Base-by-base conservation (phyloP, 2,329 filamentous ascomycete species). In the Colletotrichum aenigma region DNA sequence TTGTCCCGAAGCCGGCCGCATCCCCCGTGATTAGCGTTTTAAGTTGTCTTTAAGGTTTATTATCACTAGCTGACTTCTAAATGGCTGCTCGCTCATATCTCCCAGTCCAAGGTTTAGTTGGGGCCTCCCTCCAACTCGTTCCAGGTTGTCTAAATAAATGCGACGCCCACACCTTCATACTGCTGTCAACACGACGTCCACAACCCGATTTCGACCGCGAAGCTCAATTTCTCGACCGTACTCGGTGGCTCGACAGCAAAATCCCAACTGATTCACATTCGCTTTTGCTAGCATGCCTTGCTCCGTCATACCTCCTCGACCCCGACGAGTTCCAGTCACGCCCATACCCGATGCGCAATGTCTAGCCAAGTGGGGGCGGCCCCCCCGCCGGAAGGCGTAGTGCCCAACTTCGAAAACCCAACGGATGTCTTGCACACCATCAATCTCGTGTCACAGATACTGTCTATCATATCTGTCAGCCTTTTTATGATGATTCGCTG, bases 381-480 rank as follows among this genome's bases (percentile, higher is more conserved):
- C 30, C 79, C 80, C 36, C 80, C 79, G 13, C 81, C 82, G 16
- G n/a, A 74, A 24, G 82, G 81, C 58, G 77, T 81, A 13, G 72
- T 70, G 18, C 75, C 79, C 8, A 65, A 83, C 76, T 48, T 82
- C 18, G 74, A 79, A 6, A 67, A 82, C 55, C 82, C 81, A 1
- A 28, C 71, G 15, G 81, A 83, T 55, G 78, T 80, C 28, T 65
- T 83, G 60, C 75, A 77, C 24, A 82, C 79, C 1, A 62, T 79
- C 48, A 82, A 81, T 67, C 78, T 80, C 58, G 76, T 81, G 4
- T 81, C 79, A 5, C 82, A 83, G 64, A 80, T 64, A 1, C 68
- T 83, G 24, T 82, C 81, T 9, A 65, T 83, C 10, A 15, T 80
- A 10, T 66, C 80, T 16, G 79, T 81, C 7, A 77, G 77, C n/a